Base-by-base conservation (phyloP, 257 asterid genomes). In the Solanum commersonii region DNA sequence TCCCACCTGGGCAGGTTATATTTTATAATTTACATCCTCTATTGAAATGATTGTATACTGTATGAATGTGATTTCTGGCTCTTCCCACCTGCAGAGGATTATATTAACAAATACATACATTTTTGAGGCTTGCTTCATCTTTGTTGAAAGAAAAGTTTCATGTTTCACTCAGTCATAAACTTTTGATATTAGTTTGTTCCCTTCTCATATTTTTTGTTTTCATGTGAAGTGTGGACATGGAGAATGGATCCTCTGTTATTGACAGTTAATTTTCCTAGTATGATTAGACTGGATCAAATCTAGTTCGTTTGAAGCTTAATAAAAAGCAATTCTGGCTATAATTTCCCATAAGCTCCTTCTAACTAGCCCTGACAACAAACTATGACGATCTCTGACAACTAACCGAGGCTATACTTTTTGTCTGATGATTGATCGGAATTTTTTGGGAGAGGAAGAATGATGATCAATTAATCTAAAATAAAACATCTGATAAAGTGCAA, bases 1-100 rank as follows among this genome's bases (percentile, higher is more conserved):
- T 93, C 90, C 93, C 98, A 83, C 99, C 98, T 67, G 98, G 98
- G 89, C 98, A 95, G 98, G 98, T 97, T 91, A 72, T 84, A 72
- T 86, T 79, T 73, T 76, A 72, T 91, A 38, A 76, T 71, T 44
- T 5, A 76, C 59, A 84, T 49, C 5, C 60, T 73, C 34, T 49
- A 31, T 70, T 44, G 68, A 27, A 44, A 44, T 46, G 67, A 46
- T 81, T 46, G 27, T 44, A 15, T 79, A 27, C n/a, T 44, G 25
- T 44, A 27, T 79, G 34, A 29, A 79, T 44, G 5, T 27, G 13
- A 16, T 49, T 81, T 14, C 15, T 29, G 67, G 65, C 38, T 79
- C 44, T 29, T 34, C 31, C 31, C 13, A 82, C 42, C 25, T 29
- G 67, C 68, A 29, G 68, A 49, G 27, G 70, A 82, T 31, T 46